phyloP scores from a whole-genome alignment of 2,329 filamentous ascomycete genomes.

The Stachybotrys elegans region DNA sequence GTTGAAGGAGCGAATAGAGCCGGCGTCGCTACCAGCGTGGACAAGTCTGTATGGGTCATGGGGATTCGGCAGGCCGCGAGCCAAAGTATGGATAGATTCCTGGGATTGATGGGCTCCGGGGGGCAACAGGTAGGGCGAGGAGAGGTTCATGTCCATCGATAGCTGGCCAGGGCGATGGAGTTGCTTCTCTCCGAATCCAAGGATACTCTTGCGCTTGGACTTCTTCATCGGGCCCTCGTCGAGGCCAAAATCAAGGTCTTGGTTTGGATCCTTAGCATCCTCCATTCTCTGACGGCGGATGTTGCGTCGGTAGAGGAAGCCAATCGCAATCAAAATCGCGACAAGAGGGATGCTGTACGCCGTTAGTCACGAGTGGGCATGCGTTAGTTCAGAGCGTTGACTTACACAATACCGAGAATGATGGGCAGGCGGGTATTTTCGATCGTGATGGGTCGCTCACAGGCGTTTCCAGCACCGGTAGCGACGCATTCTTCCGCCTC shows the following conservation, averaged over 20 bases:
- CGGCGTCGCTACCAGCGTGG: constrained; percentile 53
- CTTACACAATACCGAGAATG: constrained; percentile 66
- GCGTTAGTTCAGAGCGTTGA: constrained; percentile 15
- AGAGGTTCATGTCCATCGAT: constrained; percentile 70
- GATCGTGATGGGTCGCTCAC: constrained; percentile 54
- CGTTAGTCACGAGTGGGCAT: constrained; percentile 11
- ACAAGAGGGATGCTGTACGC: constrained; percentile 66
- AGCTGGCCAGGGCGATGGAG: constrained; percentile 46
- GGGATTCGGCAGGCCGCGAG: constrained; percentile 65
- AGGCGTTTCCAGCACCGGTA: constrained; percentile 31
- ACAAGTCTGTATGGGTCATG: constrained; percentile 81
- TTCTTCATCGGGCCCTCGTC: constrained; percentile 44
- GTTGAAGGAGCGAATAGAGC: constrained; percentile 50
- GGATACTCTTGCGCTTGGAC: constrained; percentile 27
- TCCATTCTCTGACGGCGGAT: constrained; percentile 66
- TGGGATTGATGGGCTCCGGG: constrained; percentile 71
- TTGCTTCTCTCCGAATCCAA: constrained; percentile 54
- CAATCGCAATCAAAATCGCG: constrained; percentile 59
- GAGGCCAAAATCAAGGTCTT: constrained; percentile 88
- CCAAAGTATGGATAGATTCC: constrained; percentile 82
- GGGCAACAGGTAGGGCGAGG: constrained; percentile 90
- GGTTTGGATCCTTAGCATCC: constrained; percentile 81
- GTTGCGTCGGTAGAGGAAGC: constrained; percentile 77
- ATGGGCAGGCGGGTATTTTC: constrained; percentile 61
- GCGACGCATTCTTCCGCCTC: constrained; percentile 14